phyloP scores from a whole-genome alignment of 768 basidiomycete genomes.

The Thelephora ganbajun region DNA sequence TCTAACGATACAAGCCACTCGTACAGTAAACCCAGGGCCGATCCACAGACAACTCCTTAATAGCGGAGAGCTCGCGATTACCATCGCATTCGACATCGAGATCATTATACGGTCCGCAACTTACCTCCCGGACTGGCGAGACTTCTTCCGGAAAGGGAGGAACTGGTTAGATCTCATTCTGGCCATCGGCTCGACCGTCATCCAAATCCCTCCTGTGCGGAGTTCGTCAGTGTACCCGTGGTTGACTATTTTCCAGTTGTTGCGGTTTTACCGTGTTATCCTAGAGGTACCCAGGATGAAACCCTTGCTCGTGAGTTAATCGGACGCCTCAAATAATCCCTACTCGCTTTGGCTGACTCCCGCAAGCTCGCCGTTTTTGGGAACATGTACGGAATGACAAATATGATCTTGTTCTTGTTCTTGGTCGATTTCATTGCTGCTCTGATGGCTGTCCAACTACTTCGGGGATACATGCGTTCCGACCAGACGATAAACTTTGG shows the following conservation, averaged over 20 bases:
- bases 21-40: conserved; percentile 33
- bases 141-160: conserved; percentile 42
- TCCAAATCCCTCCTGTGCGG: conserved; percentile 73
- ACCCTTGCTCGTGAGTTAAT: conserved; percentile 54
- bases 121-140: conserved; percentile 70
- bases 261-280: conserved; percentile 86
- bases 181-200: conserved; percentile 60
- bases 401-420: conserved; percentile 86
- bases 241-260: conserved; percentile 80
- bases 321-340: background rate
- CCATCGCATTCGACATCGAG: conserved; percentile 79
- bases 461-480: conserved; percentile 65
- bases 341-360: background rate
- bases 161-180: conserved; percentile 72
- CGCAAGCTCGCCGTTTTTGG: conserved; percentile 75
- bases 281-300: conserved; percentile 84
- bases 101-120: conserved; percentile 63
- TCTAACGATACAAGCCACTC: conserved; percentile 59
- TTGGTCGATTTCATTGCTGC: conserved; percentile 80
- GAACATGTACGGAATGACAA: conserved; percentile 78
- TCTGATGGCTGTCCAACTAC: conserved; percentile 67
- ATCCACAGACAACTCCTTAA: conserved; percentile 37
- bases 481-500: conserved; percentile 57
- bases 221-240: conserved; percentile 60
- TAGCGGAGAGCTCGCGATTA: conserved; percentile 61